Base-by-base conservation (phyloP, 768 basidiomycete genomes). In the Xerocomellus intermedius region DNA sequence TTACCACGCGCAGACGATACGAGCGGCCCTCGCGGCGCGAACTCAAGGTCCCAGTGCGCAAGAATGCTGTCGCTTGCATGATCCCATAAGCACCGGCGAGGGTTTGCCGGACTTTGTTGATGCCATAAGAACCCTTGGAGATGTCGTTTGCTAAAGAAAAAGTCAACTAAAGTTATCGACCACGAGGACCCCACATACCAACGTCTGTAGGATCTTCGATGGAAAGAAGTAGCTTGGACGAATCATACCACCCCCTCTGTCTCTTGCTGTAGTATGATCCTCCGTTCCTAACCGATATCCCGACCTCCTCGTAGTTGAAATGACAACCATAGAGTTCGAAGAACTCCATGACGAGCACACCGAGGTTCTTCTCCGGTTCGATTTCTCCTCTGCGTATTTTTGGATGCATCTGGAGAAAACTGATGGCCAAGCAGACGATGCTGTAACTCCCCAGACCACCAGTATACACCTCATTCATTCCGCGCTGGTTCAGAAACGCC, bases 401-500 rank as follows among this genome's bases (percentile, higher is more conserved):
- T 2, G 97, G 97, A 64, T 99, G 97, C 81, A 97, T 91, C 79
- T 98, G 97, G 45, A 99, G 76, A 69, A 99, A 99, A 70, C 85
- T 92, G 60, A 98, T 83, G 12, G 89, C 94, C 52, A 99, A 72
- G 69, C 92, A 97, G 52, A 98, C 93, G 55, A 97, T 92, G 61
- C 89, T 86, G 69, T 98, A 98, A 66, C 91, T 93, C 21, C 96
- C 95, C 35, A 99, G 71, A 2, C 97, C 97, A 8, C 97, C 96
- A 0, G 88, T 90, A 69, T 87, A 98, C n/a, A 98, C 96, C 71
- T 98, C 97, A 69, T 99, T 98, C 93, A 98, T 91, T 28, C 83
- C 83, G 38, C 95, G 79, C 68, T 97, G 93, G 60, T 79, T 82
- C 50, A 98, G 78, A 71, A 97, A 98, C 3, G 89, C 82, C 73